phyloP scores from a whole-genome alignment of 305 asterid species.

The Fraxinus paxiana region DNA sequence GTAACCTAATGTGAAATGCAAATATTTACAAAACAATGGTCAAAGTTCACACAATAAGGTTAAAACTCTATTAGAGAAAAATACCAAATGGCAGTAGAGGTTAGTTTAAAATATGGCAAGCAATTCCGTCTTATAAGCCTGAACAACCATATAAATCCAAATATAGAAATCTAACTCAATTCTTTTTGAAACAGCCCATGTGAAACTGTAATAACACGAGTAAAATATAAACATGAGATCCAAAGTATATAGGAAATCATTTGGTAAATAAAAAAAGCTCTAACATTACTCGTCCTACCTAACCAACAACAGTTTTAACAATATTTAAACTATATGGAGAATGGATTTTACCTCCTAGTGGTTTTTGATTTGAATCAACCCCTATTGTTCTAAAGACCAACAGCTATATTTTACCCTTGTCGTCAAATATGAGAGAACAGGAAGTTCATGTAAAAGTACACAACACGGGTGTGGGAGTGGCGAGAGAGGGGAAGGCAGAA shows the following conservation, averaged over 20 bases:
- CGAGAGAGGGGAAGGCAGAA: neutral
- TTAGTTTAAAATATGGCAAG: neutral
- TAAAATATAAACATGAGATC: neutral
- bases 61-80: neutral
- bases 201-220: neutral
- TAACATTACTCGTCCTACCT: neutral
- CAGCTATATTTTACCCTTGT: neutral
- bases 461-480: neutral
- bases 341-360: neutral
- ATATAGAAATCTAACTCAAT: neutral
- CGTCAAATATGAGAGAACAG: neutral
- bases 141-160: neutral
- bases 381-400: neutral
- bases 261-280: neutral
- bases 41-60: neutral
- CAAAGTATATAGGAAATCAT: neutral
- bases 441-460: neutral
- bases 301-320: neutral
- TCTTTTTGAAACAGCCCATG: neutral
- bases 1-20: slow-evolving; percentile 11
- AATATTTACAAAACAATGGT: neutral
- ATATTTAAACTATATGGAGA: neutral
- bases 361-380: neutral
- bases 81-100: neutral
- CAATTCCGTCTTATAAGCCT: neutral